Evolutionary conservation across 768 basidiomycete genomes (phyloP).

Genomic region (Tricholomella constricta): DNA sequence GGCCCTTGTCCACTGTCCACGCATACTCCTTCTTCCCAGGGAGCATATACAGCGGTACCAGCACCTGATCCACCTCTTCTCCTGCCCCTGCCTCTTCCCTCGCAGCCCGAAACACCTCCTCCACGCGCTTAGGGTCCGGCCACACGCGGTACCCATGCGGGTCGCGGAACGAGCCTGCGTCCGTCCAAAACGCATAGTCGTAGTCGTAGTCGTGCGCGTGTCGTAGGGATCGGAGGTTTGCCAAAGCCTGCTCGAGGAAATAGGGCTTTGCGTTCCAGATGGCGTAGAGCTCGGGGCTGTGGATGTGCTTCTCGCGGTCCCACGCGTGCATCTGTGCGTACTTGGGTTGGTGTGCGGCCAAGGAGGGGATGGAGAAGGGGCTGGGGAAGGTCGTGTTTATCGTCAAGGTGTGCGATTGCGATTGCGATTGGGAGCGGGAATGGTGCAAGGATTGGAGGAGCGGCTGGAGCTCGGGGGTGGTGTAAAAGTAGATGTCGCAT

Average conservation of each 20-base stretch:
- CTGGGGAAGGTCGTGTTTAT: slow-evolving; percentile 34
- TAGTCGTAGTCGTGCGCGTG: too few species aligned
- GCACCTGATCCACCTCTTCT: slow-evolving; percentile 44
- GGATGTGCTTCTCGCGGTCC: slow-evolving; percentile 45
- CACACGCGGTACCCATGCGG: slow-evolving; percentile 46
- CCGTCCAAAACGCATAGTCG: slow-evolving; percentile 60
- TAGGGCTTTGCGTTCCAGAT: slow-evolving; percentile 59
- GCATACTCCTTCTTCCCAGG: slow-evolving; percentile 30
- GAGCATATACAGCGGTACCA: slow-evolving; percentile 45
- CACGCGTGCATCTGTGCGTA: slow-evolving; percentile 45
- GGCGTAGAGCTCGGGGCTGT: slow-evolving; percentile 53
- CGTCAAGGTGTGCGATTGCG: slow-evolving; percentile 1
- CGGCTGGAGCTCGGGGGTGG: slow-evolving; percentile 39
- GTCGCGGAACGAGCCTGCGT: slow-evolving; percentile 54
- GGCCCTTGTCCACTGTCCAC: slow-evolving; percentile 51
- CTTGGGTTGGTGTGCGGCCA: slow-evolving; percentile 29
- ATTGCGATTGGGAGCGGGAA: background rate
- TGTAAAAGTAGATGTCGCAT: slow-evolving; percentile 54
- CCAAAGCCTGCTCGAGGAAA: slow-evolving; percentile 44
- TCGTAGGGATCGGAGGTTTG: slow-evolving; percentile 20
- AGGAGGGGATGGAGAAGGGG: slow-evolving; percentile 51
- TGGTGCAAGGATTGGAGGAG: slow-evolving; percentile 25
- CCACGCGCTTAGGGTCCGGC: slow-evolving; percentile 46
- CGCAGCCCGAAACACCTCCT: slow-evolving; percentile 34
- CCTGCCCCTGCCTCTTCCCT: background rate